These are phyloP conservation scores for Rhodosporidiobolus odoratus DNA, from an alignment of 768 basidiomycete species.

Conservation along the genomic window DNA sequence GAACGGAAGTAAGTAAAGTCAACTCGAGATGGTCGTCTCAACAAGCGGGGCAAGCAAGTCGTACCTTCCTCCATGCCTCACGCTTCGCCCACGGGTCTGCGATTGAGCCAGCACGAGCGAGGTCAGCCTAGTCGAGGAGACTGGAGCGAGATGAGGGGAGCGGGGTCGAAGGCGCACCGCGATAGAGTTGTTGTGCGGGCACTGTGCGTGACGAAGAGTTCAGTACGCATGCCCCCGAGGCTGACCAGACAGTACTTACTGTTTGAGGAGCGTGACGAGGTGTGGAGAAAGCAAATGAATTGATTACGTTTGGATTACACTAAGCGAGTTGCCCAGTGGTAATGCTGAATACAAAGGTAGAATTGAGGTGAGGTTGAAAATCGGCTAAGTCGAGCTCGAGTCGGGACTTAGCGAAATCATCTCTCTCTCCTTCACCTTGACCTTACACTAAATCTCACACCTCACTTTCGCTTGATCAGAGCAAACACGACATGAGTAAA, in stretches of 20 bases:
- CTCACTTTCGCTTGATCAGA: background rate
- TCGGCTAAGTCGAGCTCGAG: background rate
- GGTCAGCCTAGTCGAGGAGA: background rate
- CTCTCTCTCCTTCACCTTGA: background rate
- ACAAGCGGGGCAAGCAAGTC: background rate
- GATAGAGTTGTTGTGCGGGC: slow-evolving; percentile 27
- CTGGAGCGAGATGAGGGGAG: background rate
- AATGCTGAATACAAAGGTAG: no score
- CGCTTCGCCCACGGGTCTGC: slow-evolving; percentile 40
- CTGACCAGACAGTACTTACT: no score
- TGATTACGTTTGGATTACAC: background rate
- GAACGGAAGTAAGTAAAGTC: background rate
- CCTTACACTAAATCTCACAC: background rate
- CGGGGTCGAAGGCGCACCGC: slow-evolving; percentile 8
- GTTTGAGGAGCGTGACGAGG: background rate
- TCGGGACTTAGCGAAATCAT: background rate
- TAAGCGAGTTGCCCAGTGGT: background rate
- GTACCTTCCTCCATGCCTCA: slow-evolving; percentile 42
- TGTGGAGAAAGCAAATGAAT: background rate
- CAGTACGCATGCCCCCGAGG: background rate
- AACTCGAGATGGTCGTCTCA: background rate
- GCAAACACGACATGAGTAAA: slow-evolving; percentile 10
- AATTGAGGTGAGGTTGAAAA: slow-evolving; percentile 4
- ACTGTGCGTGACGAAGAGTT: background rate
- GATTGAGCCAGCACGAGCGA: no score